A percentile compares a stretch with the other conserved stretches of the same genome.
Evolutionary conservation across 371 early-diverging fungal species (phyloP).

Genomic region (Zychaea mexicana): DNA sequence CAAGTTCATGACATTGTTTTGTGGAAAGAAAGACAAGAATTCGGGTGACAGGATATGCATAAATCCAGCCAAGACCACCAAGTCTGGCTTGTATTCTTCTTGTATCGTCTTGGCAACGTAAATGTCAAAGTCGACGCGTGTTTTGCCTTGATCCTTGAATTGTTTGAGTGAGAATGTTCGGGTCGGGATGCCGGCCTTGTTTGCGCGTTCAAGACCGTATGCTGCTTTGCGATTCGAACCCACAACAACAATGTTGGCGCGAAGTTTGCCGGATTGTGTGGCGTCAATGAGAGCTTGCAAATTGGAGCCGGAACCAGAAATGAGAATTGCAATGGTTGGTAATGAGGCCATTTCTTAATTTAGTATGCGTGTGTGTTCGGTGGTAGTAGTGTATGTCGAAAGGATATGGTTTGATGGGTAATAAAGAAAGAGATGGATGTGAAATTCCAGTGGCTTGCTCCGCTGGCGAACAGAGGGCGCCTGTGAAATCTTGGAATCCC

Average conservation of each 20-base stretch:
- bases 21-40: conserved; percentile 74
- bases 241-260: conserved; percentile 66
- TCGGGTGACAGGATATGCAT: conserved; percentile 94
- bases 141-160: conserved; percentile 77
- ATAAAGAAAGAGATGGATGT: background rate
- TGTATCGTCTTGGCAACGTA: conserved; percentile 78
- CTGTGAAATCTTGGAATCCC: no score
- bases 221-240: conserved; percentile 82
- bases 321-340: conserved; percentile 83
- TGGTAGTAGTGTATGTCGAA: no score
- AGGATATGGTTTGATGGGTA: no score
- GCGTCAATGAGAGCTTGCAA: conserved; percentile 96
- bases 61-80: conserved; percentile 94
- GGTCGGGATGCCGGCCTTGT: conserved; percentile 82
- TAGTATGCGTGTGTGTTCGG: background rate
- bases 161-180: conserved; percentile 75
- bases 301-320: conserved; percentile 95
- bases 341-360: background rate
- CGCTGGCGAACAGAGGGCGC: no score
- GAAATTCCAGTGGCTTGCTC: no score
- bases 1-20: conserved; percentile 81
- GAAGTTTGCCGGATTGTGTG: conserved; percentile 49
- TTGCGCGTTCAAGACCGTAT: conserved; percentile 85
- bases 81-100: conserved; percentile 61
- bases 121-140: conserved; percentile 87